A percentile compares a stretch with the other conserved stretches of the same genome.
Evolutionary conservation across 192 early-diverging fungal species (phyloP).

Genomic region (Chytriomyces confervae): DNA sequence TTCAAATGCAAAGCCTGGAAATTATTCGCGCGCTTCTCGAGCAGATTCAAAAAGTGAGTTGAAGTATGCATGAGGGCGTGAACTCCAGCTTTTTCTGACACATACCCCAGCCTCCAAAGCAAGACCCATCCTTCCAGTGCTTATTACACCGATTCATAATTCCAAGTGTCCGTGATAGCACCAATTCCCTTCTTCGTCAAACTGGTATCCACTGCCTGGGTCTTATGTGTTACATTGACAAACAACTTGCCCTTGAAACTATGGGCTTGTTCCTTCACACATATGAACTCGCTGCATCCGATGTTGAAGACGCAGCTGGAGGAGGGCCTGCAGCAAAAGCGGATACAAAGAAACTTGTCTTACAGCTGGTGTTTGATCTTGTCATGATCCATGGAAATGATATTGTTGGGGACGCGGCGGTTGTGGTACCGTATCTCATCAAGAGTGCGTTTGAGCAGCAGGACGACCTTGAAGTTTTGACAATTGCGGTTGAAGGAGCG

Average conservation of each 20-base stretch:
- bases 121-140: constrained; percentile 22
- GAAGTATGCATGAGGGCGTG: not conserved
- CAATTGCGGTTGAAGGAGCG: constrained; percentile 77
- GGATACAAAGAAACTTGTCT: constrained; percentile 68
- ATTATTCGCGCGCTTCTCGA: constrained; percentile 32
- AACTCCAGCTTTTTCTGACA: not conserved
- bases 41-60: constrained; percentile 15
- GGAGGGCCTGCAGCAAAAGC: constrained; percentile 45
- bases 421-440: constrained; percentile 23
- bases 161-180: constrained; percentile 17
- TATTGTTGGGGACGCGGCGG: constrained; percentile 31
- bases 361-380: constrained; percentile 74
- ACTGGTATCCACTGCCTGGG: constrained; percentile 84
- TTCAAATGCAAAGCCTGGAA: constrained; percentile 27
- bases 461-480: constrained; percentile 63
- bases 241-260: constrained; percentile 75
- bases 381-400: constrained; percentile 61
- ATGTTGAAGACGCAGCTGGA: not conserved
- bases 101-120: not conserved
- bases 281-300: constrained; percentile 34
- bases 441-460: constrained; percentile 57
- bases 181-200: constrained; percentile 60
- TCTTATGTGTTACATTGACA: constrained; percentile 78
- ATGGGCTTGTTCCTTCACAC: constrained; percentile 74
- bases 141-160: constrained; percentile 28